These are phyloP conservation scores for Mycena albidolilacea DNA, from an alignment of 768 basidiomycete genomes.

Conservation along the genomic window DNA sequence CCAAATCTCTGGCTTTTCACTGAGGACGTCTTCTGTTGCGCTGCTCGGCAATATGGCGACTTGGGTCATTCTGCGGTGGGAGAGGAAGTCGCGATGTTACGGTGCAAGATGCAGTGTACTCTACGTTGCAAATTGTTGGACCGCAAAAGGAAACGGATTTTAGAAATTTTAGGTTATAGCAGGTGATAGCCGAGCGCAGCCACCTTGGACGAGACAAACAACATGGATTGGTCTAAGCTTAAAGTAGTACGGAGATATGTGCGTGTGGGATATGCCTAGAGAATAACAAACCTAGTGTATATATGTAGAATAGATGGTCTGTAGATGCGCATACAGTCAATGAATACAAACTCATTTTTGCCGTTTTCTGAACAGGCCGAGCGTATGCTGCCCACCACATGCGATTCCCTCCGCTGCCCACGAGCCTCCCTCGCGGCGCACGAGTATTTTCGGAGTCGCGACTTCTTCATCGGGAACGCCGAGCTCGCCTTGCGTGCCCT, in stretches of 20 bases:
- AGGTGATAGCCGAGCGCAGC: constrained; percentile 1
- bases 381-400: constrained; percentile 86
- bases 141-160: constrained; percentile 13
- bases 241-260: constrained; percentile 3
- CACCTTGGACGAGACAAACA: background rate
- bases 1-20: constrained; percentile 49
- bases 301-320: background rate
- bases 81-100: constrained; percentile 7
- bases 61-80: constrained; percentile 16
- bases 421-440: constrained; percentile 79
- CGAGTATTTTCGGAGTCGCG: constrained; percentile 74
- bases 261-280: constrained; percentile 36
- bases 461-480: constrained; percentile 76
- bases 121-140: constrained; percentile 9
- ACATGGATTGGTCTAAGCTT: background rate
- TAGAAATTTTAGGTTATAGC: constrained; percentile 14
- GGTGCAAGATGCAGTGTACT: background rate
- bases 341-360: constrained; percentile 41
- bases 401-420: constrained; percentile 77
- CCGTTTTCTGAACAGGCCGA: constrained; percentile 81
- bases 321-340: constrained; percentile 10
- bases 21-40: constrained; percentile 15
- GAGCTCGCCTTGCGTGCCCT: constrained; percentile 83
- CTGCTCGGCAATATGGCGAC: background rate
- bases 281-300: constrained; percentile 33